Conservation (phyloP, 257 asterid species). For the Coffea eugenioides region DNA sequence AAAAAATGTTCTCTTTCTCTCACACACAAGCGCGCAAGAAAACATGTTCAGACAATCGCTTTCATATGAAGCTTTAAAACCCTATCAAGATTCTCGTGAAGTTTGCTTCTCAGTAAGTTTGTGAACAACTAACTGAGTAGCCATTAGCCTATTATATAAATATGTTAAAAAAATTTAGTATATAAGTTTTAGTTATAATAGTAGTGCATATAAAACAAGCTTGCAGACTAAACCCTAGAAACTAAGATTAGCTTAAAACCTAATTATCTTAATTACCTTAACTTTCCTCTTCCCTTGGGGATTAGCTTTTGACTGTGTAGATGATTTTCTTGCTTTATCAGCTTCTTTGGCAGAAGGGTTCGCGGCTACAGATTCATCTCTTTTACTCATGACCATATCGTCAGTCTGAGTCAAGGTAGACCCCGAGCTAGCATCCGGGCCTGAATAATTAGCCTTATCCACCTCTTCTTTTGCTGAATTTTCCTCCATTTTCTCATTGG, state of each 20-base stretch:
- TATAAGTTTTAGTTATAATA: too few relatives aligned
- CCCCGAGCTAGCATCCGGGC: constrained; percentile 43
- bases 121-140: neutral
- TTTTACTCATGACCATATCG: constrained; percentile 25
- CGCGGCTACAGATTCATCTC: constrained; percentile 21
- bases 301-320: constrained; percentile 39
- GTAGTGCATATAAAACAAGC: neutral
- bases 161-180: neutral
- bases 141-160: neutral
- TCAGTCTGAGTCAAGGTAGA: constrained; percentile 41
- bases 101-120: constrained; percentile 15
- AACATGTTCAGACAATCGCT: neutral
- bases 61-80: neutral
- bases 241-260: neutral
- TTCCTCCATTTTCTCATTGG: constrained; percentile 25
- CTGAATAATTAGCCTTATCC: constrained; percentile 26
- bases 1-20: neutral
- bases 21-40: neutral
- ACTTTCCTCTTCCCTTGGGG: constrained; percentile 64
- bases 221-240: constrained; percentile 16
- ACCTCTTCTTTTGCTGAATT: constrained; percentile 30
- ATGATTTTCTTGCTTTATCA: constrained; percentile 49
- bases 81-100: constrained; percentile 32
- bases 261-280: constrained; percentile 43
- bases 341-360: constrained; percentile 31